A percentile compares a stretch with the other conserved stretches of the same genome.
Evolutionary conservation across 768 basidiomycete species (phyloP).

Genomic region (Cyclocybe cylindracea): DNA sequence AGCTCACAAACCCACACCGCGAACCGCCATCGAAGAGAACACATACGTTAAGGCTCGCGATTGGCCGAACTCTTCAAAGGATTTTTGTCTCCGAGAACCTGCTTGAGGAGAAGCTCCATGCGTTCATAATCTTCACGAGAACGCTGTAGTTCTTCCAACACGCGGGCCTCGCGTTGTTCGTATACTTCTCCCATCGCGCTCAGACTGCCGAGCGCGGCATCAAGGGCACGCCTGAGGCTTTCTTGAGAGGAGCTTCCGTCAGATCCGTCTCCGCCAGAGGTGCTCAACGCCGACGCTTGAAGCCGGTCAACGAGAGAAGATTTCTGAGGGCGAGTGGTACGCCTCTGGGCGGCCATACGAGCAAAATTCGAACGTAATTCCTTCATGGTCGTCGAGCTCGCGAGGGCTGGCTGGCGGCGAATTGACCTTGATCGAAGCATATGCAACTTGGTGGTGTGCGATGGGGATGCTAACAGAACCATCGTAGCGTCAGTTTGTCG

Average conservation of each 20-base stretch:
- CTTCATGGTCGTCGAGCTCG: slow-evolving; percentile 48
- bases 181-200: slow-evolving; percentile 64
- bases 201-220: slow-evolving; percentile 67
- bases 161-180: slow-evolving; percentile 66
- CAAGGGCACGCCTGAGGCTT: slow-evolving; percentile 68
- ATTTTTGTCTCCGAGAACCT: slow-evolving; percentile 51
- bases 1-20: not conserved
- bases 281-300: slow-evolving; percentile 37
- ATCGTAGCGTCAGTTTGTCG: slow-evolving; percentile 81
- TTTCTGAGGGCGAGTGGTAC: slow-evolving; percentile 42
- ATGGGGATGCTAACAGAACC: slow-evolving; percentile 72
- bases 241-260: slow-evolving; percentile 56
- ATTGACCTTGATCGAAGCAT: slow-evolving; percentile 68
- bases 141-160: slow-evolving; percentile 69
- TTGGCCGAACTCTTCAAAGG: slow-evolving; percentile 8
- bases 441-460: slow-evolving; percentile 69
- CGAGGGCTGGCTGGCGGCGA: slow-evolving; percentile 51
- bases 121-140: slow-evolving; percentile 67
- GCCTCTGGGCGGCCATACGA: slow-evolving; percentile 58
- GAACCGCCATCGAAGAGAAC: not conserved
- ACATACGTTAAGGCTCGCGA: not conserved
- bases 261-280: slow-evolving; percentile 55
- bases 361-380: slow-evolving; percentile 60
- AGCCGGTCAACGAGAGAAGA: slow-evolving; percentile 51
- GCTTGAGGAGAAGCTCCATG: slow-evolving; percentile 64